Evolutionary conservation across 306 rosid genomes (phyloP).

Genomic region (Morella rubra): DNA sequence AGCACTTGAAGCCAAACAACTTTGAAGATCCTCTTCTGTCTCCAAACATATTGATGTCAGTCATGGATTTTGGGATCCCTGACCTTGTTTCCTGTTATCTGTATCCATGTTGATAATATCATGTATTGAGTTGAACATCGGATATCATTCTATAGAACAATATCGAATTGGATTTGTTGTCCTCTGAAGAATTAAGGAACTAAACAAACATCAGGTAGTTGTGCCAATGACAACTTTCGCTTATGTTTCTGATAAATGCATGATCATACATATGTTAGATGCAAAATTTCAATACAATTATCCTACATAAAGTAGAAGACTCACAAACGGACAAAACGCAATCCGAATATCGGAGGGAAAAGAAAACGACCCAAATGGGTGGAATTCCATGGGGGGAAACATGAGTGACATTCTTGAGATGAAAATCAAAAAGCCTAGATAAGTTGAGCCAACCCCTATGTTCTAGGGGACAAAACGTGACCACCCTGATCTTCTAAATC

Average conservation of each 20-base stretch:
- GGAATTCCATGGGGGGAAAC: constrained; percentile 26
- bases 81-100: constrained; percentile 16
- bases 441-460: constrained; percentile 2
- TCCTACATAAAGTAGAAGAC: neutral
- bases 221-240: too few species aligned
- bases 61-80: constrained; percentile 34
- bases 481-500: constrained; percentile 28
- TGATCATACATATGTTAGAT: neutral
- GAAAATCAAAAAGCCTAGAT: neutral
- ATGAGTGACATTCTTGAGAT: constrained; percentile 20
- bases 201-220: too few species aligned
- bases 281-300: neutral
- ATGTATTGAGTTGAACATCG: too few species aligned
- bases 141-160: too few species aligned
- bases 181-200: too few species aligned
- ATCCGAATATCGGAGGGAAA: constrained; percentile 1
- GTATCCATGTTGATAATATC: neutral
- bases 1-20: constrained; percentile 48
- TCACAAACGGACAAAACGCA: neutral
- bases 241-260: too few species aligned
- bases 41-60: constrained; percentile 22
- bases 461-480: constrained; percentile 43
- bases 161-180: too few species aligned
- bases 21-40: constrained; percentile 35
- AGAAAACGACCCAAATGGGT: constrained; percentile 5